Evolutionary conservation across 2,329 filamentous ascomycete species (phyloP).

Genomic region (Colletotrichum agaves): DNA sequence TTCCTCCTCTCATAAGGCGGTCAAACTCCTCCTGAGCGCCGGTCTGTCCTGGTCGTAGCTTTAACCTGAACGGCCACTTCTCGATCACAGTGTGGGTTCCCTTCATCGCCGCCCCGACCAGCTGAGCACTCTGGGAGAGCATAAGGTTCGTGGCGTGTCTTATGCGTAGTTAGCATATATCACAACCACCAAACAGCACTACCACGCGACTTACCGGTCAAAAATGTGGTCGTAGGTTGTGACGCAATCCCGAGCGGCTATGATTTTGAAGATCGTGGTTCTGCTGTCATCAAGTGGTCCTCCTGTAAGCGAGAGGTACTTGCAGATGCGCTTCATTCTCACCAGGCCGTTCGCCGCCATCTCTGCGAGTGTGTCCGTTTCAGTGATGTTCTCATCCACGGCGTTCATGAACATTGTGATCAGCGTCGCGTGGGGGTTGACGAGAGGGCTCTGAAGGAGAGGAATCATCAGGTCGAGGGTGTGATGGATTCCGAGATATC

Average conservation of each 20-base stretch:
- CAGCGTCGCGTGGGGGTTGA: conserved; percentile 53
- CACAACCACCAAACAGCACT: no score
- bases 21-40: conserved; percentile 48
- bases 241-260: not conserved
- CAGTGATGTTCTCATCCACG: conserved; percentile 38
- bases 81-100: conserved; percentile 46
- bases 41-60: conserved; percentile 37
- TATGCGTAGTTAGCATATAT: conserved; percentile 28
- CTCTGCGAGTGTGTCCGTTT: not conserved
- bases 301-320: not conserved
- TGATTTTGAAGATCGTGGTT: conserved; percentile 24
- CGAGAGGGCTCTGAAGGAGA: conserved; percentile 44
- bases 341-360: not conserved
- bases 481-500: conserved; percentile 44
- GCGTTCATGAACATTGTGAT: conserved; percentile 55
- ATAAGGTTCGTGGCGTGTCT: conserved; percentile 20
- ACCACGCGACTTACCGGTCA: no score
- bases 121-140: conserved; percentile 19
- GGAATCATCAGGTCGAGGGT: conserved; percentile 44
- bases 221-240: conserved; percentile 27
- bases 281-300: not conserved
- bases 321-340: not conserved
- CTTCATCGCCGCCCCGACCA: conserved; percentile 41
- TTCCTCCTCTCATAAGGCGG: conserved; percentile 21
- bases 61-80: conserved; percentile 46